These are phyloP conservation scores for Malus sylvestris DNA, from an alignment of 306 rosid species.

Conservation along the genomic window DNA sequence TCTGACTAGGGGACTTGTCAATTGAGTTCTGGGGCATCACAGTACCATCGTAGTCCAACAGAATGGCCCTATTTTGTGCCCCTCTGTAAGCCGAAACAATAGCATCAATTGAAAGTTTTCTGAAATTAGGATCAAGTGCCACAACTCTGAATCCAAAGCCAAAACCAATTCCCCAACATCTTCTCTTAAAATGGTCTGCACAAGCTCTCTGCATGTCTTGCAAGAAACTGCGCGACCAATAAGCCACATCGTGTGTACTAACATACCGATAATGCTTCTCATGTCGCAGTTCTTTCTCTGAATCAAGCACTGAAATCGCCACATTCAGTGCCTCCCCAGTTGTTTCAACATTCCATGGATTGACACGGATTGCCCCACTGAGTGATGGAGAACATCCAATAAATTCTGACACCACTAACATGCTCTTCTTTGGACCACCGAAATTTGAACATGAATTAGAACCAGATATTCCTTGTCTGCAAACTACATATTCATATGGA, in stretches of 20 bases:
- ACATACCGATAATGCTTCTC: conserved; percentile 76
- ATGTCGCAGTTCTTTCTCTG: conserved; percentile 63
- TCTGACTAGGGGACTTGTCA: conserved; percentile 51
- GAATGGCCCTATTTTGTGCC: conserved; percentile 58
- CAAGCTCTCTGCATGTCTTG: conserved; percentile 83
- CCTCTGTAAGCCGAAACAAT: conserved; percentile 50
- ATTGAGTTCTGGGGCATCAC: conserved; percentile 74
- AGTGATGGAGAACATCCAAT: conserved; percentile 86
- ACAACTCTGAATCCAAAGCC: conserved; percentile 78
- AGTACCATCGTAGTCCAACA: conserved; percentile 81
- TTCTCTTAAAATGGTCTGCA: conserved; percentile 55
- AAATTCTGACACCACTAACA: conserved; percentile 78
- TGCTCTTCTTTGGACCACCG: conserved; percentile 54
- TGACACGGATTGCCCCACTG: conserved; percentile 73
- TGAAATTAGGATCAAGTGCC: conserved; percentile 76
- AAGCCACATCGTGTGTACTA: conserved; percentile 67
- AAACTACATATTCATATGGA: conserved; percentile 74
- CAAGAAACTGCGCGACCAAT: conserved; percentile 77
- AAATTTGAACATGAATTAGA: conserved; percentile 39
- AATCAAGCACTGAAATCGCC: conserved; percentile 54
- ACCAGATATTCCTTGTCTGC: conserved; percentile 61
- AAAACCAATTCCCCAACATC: conserved; percentile 75
- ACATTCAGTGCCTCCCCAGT: conserved; percentile 72
- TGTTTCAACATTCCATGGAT: conserved; percentile 74
- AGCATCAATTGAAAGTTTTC: conserved; percentile 59